These are phyloP conservation scores for Podaxis mareebaensis DNA, from an alignment of 768 basidiomycete genomes.

Conservation along the genomic window DNA sequence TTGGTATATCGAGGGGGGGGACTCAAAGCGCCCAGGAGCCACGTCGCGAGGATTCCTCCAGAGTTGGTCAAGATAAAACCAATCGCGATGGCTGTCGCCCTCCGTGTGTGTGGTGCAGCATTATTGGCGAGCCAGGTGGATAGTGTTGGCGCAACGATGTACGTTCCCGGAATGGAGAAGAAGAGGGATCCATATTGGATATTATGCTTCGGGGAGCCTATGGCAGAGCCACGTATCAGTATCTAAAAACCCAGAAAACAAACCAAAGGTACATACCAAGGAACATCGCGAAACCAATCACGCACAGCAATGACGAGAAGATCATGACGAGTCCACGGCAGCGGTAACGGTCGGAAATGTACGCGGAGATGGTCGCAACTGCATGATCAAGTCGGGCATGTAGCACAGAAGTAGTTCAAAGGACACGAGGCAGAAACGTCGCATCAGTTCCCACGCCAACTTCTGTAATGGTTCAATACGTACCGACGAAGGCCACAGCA, in stretches of 20 bases:
- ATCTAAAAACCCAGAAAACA: neutral
- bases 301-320: conserved; percentile 40
- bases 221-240: neutral
- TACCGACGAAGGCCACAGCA: conserved; percentile 48
- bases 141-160: conserved; percentile 53
- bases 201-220: conserved; percentile 37
- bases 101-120: conserved; percentile 52
- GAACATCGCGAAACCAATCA: conserved; percentile 58
- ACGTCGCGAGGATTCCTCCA: conserved; percentile 62
- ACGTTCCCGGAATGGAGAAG: conserved; percentile 52
- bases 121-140: conserved; percentile 67
- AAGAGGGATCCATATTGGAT: conserved; percentile 58
- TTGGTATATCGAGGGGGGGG: conserved; percentile 48
- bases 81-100: conserved; percentile 60
- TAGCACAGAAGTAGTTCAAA: no score
- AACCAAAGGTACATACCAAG: conserved; percentile 36
- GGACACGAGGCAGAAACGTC: neutral
- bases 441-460: neutral
- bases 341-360: conserved; percentile 52
- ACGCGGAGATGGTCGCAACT: conserved; percentile 39
- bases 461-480: conserved; percentile 20
- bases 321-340: conserved; percentile 51
- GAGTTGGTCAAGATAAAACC: conserved; percentile 58
- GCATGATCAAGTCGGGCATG: neutral
- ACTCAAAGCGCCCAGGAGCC: conserved; percentile 55